A percentile compares a stretch with the other conserved stretches of the same genome.
Evolutionary conservation across 768 basidiomycete species (phyloP).

Genomic region (Lactifluus rugatus): DNA sequence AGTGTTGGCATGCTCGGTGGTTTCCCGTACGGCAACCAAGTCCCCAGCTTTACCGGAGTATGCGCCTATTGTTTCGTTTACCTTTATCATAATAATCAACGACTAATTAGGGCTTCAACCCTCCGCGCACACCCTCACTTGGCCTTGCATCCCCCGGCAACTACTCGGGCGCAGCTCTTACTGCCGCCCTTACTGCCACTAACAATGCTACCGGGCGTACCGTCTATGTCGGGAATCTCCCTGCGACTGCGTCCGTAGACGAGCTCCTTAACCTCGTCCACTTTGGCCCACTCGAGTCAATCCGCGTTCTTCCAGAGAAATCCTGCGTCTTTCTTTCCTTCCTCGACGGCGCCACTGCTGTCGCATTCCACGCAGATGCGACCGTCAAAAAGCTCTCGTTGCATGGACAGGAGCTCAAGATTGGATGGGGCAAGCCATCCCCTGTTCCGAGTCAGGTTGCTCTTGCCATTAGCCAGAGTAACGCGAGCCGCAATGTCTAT

Average conservation of each 20-base stretch:
- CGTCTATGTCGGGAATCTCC: constrained; percentile 95
- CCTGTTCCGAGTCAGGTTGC: constrained; percentile 80
- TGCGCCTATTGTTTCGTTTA: constrained; percentile 22
- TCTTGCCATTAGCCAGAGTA: constrained; percentile 82
- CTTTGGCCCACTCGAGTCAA: constrained; percentile 91
- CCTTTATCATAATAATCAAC: background rate
- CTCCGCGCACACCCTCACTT: constrained; percentile 57
- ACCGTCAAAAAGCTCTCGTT: constrained; percentile 87
- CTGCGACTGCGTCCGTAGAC: constrained; percentile 91
- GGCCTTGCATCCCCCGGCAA: constrained; percentile 59
- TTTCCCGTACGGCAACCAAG: constrained; percentile 64
- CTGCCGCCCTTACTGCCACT: constrained; percentile 54
- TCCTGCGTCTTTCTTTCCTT: constrained; percentile 98
- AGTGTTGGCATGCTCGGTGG: constrained; percentile 59
- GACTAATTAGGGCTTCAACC: constrained; percentile 33
- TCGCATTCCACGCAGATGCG: constrained; percentile 96
- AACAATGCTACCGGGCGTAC: constrained; percentile 69
- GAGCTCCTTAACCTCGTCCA: constrained; percentile 96
- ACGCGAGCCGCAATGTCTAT: constrained; percentile 94
- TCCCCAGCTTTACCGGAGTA: constrained; percentile 61
- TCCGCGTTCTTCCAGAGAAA: constrained; percentile 93
- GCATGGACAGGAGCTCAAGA: constrained; percentile 94
- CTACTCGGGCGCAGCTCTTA: constrained; percentile 72
- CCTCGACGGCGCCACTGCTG: constrained; percentile 86
- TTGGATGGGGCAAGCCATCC: constrained; percentile 96